phyloP scores from a whole-genome alignment of 2,329 filamentous ascomycete species.

The Emericellopsis cladophorae region DNA sequence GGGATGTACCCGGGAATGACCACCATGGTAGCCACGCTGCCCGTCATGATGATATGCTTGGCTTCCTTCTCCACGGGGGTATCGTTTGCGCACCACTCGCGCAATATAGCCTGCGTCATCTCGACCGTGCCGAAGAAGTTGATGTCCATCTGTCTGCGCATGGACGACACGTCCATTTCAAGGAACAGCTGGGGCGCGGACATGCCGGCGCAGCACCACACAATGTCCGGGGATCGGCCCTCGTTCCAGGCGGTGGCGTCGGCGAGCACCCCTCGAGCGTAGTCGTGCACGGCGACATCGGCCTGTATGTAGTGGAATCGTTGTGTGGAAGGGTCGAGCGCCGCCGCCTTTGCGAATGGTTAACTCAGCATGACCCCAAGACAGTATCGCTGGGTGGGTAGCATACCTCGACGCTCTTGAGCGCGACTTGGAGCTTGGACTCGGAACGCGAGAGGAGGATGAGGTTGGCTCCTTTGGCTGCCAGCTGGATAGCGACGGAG shows the following conservation, averaged over 20 bases:
- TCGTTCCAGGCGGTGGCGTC: constrained; percentile 73
- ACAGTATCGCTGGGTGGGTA: not conserved
- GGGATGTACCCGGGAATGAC: constrained; percentile 70
- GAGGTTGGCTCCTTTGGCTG: constrained; percentile 74
- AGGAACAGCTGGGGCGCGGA: constrained; percentile 65
- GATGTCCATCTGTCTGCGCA: constrained; percentile 76
- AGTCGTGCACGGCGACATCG: constrained; percentile 61
- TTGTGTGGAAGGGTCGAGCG: constrained; percentile 53
- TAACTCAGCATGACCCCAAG: not conserved
- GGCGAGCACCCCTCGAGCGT: constrained; percentile 55
- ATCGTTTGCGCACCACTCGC: constrained; percentile 53
- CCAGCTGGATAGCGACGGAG: constrained; percentile 59
- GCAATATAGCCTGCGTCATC: constrained; percentile 69
- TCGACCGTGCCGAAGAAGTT: constrained; percentile 85
- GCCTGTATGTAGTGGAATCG: constrained; percentile 75
- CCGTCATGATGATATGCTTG: constrained; percentile 80
- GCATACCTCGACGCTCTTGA: constrained; percentile 50
- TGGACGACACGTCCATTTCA: constrained; percentile 53
- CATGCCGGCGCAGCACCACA: constrained; percentile 81
- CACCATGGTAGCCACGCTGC: constrained; percentile 62
- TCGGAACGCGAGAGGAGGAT: constrained; percentile 73
- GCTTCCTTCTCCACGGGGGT: constrained; percentile 31
- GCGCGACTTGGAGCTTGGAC: constrained; percentile 58
- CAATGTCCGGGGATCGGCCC: constrained; percentile 60
- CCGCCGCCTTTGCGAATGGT: constrained; percentile 39